A percentile compares a stretch with the other conserved stretches of the same genome.
Conservation (phyloP, 805 yeast species). For the Torulaspora indica region DNA sequence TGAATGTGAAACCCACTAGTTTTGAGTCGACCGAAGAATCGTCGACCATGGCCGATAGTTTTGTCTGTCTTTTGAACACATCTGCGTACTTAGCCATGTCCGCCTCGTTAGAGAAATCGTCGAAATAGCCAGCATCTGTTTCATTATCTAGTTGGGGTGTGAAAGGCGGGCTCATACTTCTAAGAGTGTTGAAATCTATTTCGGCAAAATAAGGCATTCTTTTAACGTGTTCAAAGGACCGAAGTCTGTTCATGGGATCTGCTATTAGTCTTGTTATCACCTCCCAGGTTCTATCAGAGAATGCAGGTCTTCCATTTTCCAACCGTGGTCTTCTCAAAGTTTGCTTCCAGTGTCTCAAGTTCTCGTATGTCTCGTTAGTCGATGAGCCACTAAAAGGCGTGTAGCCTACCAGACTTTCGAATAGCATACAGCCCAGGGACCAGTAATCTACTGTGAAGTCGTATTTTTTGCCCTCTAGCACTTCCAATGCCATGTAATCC, state of each 20-base stretch:
- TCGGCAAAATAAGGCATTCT: constrained; percentile 79
- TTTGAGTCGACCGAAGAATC: constrained; percentile 58
- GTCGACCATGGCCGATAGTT: constrained; percentile 61
- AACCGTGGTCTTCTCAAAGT: constrained; percentile 85
- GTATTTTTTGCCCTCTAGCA: constrained; percentile 86
- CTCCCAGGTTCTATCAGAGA: constrained; percentile 96
- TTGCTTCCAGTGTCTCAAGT: constrained; percentile 87
- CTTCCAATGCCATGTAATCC: constrained; percentile 98
- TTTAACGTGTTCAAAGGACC: constrained; percentile 76
- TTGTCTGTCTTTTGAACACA: constrained; percentile 89
- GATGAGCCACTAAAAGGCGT: constrained; percentile 95
- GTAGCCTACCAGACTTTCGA: constrained; percentile 93
- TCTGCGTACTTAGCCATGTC: constrained; percentile 98
- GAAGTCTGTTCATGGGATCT: constrained; percentile 66
- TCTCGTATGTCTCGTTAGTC: constrained; percentile 91
- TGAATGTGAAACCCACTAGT: constrained; percentile 93
- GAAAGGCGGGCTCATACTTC: constrained; percentile 82
- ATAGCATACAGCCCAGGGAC: constrained; percentile 96
- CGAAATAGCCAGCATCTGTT: constrained; percentile 97
- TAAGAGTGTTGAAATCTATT: constrained; percentile 67
- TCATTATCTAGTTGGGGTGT: constrained; percentile 96
- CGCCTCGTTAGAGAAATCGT: constrained; percentile 92
- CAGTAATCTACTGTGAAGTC: constrained; percentile 97
- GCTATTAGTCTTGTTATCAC: constrained; percentile 75
- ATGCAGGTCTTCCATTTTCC: constrained; percentile 85